Conservation (phyloP, 345 rosid genomes). For the Pugionium dolabratum region DNA sequence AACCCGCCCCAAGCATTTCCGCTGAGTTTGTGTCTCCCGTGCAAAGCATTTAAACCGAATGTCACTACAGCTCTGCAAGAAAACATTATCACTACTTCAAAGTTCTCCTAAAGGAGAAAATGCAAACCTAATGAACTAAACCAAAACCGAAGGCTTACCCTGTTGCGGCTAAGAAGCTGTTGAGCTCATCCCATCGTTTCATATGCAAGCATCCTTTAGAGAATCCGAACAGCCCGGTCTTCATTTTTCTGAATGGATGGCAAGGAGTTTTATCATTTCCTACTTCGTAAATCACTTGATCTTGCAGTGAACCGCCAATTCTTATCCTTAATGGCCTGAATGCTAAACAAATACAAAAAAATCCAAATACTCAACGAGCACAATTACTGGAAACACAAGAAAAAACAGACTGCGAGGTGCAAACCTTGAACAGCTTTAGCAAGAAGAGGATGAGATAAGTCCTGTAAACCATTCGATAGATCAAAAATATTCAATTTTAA, state of each 20-base stretch:
- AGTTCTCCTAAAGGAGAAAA: no score
- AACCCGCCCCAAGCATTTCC: slow-evolving; percentile 72
- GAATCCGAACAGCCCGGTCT: slow-evolving; percentile 77
- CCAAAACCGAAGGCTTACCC: slow-evolving; percentile 51
- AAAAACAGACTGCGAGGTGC: background rate
- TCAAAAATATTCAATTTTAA: background rate
- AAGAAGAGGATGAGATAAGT: slow-evolving; percentile 75
- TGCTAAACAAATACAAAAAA: slow-evolving; percentile 47
- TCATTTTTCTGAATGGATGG: slow-evolving; percentile 63
- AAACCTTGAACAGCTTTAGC: slow-evolving; percentile 80
- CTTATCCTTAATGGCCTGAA: slow-evolving; percentile 80
- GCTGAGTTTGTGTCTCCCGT: slow-evolving; percentile 70
- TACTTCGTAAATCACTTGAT: slow-evolving; percentile 75
- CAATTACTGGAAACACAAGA: background rate
- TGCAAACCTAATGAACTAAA: background rate
- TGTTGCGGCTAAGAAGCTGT: slow-evolving; percentile 54
- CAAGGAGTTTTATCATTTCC: slow-evolving; percentile 66
- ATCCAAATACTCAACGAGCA: slow-evolving; percentile 9
- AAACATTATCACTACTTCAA: slow-evolving; percentile 20
- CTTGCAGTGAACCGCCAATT: slow-evolving; percentile 96
- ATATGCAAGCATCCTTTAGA: slow-evolving; percentile 88
- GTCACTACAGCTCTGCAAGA: slow-evolving; percentile 69
- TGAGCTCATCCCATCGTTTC: slow-evolving; percentile 92
- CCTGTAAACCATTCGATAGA: slow-evolving; percentile 49
- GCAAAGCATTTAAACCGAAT: slow-evolving; percentile 87